Evolutionary conservation across 345 rosid genomes (phyloP).

Genomic region (Eucalyptus leucophloia): DNA sequence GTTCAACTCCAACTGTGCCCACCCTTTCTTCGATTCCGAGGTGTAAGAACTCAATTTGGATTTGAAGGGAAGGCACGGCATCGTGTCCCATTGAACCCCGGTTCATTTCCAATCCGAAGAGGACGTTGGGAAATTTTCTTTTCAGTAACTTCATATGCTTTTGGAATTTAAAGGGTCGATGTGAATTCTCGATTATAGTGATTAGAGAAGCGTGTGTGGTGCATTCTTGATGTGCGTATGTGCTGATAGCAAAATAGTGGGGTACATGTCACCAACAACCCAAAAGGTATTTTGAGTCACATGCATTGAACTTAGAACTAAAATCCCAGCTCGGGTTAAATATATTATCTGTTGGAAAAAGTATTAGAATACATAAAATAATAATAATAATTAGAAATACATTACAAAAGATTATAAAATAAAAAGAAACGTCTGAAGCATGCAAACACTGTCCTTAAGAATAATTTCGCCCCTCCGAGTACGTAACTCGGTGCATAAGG

Average conservation of each 20-base stretch:
- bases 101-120: neutral
- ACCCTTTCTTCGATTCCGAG: neutral
- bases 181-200: neutral
- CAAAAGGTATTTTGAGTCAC: neutral
- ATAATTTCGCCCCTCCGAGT: no score
- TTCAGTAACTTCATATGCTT: neutral
- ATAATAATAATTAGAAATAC: no score
- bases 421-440: no score
- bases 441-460: no score
- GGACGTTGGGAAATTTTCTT: neutral
- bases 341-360: no score
- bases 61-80: neutral
- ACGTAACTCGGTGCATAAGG: no score
- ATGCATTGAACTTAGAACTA: neutral
- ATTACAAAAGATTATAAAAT: no score
- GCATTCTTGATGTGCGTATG: neutral
- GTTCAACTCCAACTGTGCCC: neutral
- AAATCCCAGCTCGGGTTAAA: neutral
- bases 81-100: neutral
- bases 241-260: neutral
- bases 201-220: neutral
- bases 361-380: no score
- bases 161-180: neutral
- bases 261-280: neutral
- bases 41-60: neutral